Evolutionary conservation across 1,284 basidiomycete genomes (phyloP).

Genomic region (Coriolopsis trogii): DNA sequence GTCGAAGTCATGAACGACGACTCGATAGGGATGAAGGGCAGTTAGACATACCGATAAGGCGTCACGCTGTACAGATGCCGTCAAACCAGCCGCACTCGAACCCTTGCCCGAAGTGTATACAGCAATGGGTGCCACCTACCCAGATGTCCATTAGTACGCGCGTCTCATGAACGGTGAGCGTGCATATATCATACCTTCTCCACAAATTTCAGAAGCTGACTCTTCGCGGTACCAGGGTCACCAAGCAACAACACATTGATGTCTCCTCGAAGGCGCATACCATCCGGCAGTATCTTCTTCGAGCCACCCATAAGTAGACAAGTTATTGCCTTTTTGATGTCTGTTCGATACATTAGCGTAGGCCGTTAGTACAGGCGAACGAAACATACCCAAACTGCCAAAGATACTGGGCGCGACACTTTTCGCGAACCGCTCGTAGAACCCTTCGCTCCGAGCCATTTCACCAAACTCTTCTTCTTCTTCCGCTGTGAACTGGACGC

Average conservation of each 20-base stretch:
- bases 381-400: conserved; percentile 80
- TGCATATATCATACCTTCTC: conserved; percentile 72
- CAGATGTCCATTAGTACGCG: too few relatives aligned
- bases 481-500: conserved; percentile 88
- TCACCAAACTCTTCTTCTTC: conserved; percentile 96
- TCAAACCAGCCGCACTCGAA: conserved; percentile 96
- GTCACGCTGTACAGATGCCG: conserved; percentile 97
- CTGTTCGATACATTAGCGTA: conserved; percentile 43
- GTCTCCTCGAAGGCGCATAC: conserved; percentile 96
- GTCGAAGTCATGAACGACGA: background rate
- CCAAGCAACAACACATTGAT: conserved; percentile 97
- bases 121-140: conserved; percentile 92
- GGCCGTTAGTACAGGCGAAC: background rate
- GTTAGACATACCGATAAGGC: conserved; percentile 73
- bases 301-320: conserved; percentile 97
- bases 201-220: conserved; percentile 97
- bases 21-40: background rate
- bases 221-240: conserved; percentile 98
- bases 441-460: conserved; percentile 86
- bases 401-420: conserved; percentile 98
- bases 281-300: conserved; percentile 98
- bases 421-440: conserved; percentile 93
- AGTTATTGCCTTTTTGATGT: conserved; percentile 98
- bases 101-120: conserved; percentile 99
- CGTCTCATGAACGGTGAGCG: background rate